phyloP scores from a whole-genome alignment of 2,329 filamentous ascomycete genomes.

The Lasiodiplodia hormozganensis region DNA sequence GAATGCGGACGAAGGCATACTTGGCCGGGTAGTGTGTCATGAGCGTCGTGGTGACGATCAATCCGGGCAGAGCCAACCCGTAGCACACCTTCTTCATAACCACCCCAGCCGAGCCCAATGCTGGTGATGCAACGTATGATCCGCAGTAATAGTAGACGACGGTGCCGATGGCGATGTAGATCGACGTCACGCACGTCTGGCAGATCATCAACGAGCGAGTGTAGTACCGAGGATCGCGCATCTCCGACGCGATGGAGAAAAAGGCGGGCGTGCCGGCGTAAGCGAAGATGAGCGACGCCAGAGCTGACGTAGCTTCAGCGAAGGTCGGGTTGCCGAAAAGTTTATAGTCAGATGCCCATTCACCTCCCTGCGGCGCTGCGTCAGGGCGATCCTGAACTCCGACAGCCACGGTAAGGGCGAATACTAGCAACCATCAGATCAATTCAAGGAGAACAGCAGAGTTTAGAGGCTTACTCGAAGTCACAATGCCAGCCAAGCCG shows the following conservation, averaged over 20 bases:
- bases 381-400: slow-evolving; percentile 4
- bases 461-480: neutral
- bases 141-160: slow-evolving; percentile 61
- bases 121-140: slow-evolving; percentile 53
- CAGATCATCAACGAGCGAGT: slow-evolving; percentile 67
- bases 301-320: neutral
- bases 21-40: slow-evolving; percentile 61
- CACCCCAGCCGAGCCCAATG: slow-evolving; percentile 54
- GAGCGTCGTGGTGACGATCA: slow-evolving; percentile 58
- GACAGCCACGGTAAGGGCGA: slow-evolving; percentile 12
- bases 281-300: slow-evolving; percentile 11
- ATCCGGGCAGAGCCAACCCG: slow-evolving; percentile 59
- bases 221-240: slow-evolving; percentile 65
- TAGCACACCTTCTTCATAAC: slow-evolving; percentile 60
- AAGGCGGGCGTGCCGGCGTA: slow-evolving; percentile 24
- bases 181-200: slow-evolving; percentile 55
- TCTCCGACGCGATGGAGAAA: slow-evolving; percentile 62
- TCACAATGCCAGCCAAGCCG: neutral
- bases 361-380: neutral
- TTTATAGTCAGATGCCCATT: neutral
- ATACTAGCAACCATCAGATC: neutral
- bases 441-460: too few species aligned
- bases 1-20: slow-evolving; percentile 59
- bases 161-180: slow-evolving; percentile 58
- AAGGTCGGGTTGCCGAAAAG: neutral